These are phyloP conservation scores for Striga asiatica DNA, from an alignment of 257 asterid species.

Conservation along the genomic window DNA sequence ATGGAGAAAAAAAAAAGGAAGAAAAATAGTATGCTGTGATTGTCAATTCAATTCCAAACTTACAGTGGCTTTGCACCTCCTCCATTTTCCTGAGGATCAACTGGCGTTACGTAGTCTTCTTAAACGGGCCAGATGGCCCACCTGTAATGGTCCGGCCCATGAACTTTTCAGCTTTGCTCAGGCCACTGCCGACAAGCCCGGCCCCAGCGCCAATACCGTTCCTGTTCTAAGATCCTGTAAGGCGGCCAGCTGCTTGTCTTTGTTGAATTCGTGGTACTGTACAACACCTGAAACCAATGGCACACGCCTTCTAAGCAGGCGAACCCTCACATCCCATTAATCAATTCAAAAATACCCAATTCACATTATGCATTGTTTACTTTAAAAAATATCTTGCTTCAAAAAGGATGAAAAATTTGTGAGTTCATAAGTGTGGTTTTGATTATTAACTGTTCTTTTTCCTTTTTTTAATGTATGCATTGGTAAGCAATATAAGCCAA, in stretches of 20 bases:
- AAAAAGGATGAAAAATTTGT: no score
- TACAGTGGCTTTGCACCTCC: slow-evolving; percentile 65
- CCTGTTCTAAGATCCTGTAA: slow-evolving; percentile 64
- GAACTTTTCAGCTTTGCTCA: slow-evolving; percentile 83
- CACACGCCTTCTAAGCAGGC: neutral
- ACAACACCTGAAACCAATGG: slow-evolving; percentile 41
- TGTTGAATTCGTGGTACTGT: slow-evolving; percentile 73
- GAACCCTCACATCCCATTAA: no score
- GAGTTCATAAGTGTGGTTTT: no score
- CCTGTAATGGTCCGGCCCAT: slow-evolving; percentile 85
- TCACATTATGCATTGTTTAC: neutral
- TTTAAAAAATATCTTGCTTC: no score
- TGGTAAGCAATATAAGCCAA: no score
- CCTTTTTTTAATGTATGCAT: no score
- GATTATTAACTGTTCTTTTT: no score
- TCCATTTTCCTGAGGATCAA: slow-evolving; percentile 64
- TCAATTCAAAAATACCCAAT: neutral
- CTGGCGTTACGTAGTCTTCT: slow-evolving; percentile 69
- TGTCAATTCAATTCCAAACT: no score
- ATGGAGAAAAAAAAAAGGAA: no score
- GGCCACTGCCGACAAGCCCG: slow-evolving; percentile 70
- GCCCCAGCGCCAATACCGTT: slow-evolving; percentile 75
- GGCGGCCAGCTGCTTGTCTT: slow-evolving; percentile 80
- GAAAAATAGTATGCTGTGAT: no score
- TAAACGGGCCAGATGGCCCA: slow-evolving; percentile 35